Conservation (phyloP, 2,329 filamentous ascomycete genomes). For the Blumeria hordei region DNA sequence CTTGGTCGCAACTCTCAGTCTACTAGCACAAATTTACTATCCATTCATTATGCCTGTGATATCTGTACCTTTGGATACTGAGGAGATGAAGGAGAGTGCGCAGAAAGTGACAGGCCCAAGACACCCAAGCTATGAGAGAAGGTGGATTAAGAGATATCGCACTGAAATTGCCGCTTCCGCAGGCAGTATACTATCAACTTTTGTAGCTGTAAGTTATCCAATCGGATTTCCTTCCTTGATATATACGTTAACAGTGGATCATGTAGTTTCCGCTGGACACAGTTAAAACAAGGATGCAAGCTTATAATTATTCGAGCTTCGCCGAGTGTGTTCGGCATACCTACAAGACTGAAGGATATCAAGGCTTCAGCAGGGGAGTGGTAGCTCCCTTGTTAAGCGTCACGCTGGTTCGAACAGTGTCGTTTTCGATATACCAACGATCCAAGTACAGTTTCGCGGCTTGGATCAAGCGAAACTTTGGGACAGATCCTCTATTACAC, state of each 20-base stretch:
- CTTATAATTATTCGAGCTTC: conserved; percentile 55
- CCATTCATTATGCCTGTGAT: not conserved
- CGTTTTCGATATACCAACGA: conserved; percentile 58
- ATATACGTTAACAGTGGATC: conserved; percentile 3
- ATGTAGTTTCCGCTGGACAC: conserved; percentile 54
- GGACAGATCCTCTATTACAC: conserved; percentile 45
- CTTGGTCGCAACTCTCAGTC: not conserved
- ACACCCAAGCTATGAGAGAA: conserved; percentile 15
- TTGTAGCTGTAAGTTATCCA: conserved; percentile 32
- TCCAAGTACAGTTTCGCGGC: conserved; percentile 50
- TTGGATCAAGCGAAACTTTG: conserved; percentile 42
- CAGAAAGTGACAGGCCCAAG: not conserved
- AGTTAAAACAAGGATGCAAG: conserved; percentile 76
- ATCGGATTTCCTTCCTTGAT: not conserved
- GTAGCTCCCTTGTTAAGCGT: conserved; percentile 60
- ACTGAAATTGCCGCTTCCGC: conserved; percentile 59
- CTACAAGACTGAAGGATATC: conserved; percentile 46
- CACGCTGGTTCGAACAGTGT: conserved; percentile 52
- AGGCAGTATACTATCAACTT: conserved; percentile 55
- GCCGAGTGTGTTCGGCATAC: conserved; percentile 51
- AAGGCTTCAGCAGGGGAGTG: conserved; percentile 64
- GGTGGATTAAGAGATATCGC: conserved; percentile 50
- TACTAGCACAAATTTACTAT: not conserved
- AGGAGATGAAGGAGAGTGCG: no score
- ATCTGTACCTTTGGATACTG: not conserved